These are phyloP conservation scores for Daldinia bambusicola DNA, from an alignment of 495 filamentous ascomycete species.

Conservation along the genomic window DNA sequence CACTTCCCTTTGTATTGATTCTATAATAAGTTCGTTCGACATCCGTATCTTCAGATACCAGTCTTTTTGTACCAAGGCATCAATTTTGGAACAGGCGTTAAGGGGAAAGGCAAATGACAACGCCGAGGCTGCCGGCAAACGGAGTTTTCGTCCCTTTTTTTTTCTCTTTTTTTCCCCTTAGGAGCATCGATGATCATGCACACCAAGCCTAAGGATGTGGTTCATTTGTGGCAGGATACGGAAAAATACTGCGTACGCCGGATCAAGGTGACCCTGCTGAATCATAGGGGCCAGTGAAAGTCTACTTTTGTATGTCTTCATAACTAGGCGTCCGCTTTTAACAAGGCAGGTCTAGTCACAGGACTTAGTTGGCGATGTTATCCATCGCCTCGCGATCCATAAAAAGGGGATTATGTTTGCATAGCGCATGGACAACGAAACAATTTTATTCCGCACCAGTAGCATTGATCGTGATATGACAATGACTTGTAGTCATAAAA, in stretches of 20 bases:
- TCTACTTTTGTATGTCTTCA: neutral
- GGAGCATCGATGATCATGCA: constrained; percentile 24
- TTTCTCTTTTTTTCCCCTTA: constrained; percentile 32
- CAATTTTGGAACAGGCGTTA: constrained; percentile 38
- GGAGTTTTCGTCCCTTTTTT: constrained; percentile 33
- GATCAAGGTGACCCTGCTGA: constrained; percentile 5
- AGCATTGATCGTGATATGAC: neutral
- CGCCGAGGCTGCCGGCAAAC: constrained; percentile 25
- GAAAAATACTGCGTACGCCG: constrained; percentile 23
- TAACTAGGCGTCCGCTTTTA: constrained; percentile 3
- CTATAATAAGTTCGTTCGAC: constrained; percentile 48
- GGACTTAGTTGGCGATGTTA: constrained; percentile 7
- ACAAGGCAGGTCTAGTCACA: neutral
- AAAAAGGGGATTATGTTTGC: constrained; percentile 23
- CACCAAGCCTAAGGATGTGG: constrained; percentile 23
- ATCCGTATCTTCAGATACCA: constrained; percentile 40
- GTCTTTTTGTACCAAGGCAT: constrained; percentile 48
- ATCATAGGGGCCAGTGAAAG: neutral
- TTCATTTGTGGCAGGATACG: constrained; percentile 41
- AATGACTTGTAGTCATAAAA: neutral
- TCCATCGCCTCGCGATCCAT: neutral
- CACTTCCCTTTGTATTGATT: constrained; percentile 51
- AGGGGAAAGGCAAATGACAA: constrained; percentile 36
- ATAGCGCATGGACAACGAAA: constrained; percentile 30
- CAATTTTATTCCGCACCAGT: constrained; percentile 1